phyloP scores from a whole-genome alignment of 176 grass and related monocot species.

The Bolboschoenus planiculmis region DNA sequence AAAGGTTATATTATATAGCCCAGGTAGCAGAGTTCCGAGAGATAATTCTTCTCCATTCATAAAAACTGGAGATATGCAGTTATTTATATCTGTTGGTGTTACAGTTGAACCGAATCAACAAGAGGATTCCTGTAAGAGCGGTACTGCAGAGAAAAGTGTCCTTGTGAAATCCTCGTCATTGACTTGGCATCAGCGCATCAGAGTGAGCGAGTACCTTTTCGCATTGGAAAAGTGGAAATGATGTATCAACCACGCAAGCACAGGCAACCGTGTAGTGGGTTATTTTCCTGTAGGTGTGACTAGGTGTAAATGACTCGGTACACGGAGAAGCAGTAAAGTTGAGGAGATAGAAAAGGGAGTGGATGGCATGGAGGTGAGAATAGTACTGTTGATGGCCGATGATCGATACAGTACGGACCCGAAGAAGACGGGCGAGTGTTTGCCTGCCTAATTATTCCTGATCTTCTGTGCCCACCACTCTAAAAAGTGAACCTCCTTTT shows the following conservation, averaged over 20 bases:
- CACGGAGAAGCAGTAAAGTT: not conserved
- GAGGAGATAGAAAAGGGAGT: not conserved
- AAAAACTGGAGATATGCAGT: not conserved
- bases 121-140: not conserved
- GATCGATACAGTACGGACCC: conserved; percentile 23
- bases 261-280: not conserved
- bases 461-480: not conserved
- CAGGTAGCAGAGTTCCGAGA: not conserved
- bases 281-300: not conserved
- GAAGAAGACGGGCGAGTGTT: conserved; percentile 21
- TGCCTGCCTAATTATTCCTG: not conserved
- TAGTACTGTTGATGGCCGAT: not conserved
- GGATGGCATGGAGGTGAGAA: conserved; percentile 1
- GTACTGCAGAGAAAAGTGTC: not conserved
- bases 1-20: not conserved
- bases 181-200: conserved; percentile 9
- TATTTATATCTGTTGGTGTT: not conserved
- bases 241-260: no score
- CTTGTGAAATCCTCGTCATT: conserved; percentile 1
- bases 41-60: not conserved
- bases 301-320: not conserved
- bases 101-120: not conserved
- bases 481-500: no score
- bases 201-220: not conserved
- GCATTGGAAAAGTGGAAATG: not conserved